These are phyloP conservation scores for Melampsora larici-populina DNA, from an alignment of 1,284 basidiomycete species.

Conservation along the genomic window DNA sequence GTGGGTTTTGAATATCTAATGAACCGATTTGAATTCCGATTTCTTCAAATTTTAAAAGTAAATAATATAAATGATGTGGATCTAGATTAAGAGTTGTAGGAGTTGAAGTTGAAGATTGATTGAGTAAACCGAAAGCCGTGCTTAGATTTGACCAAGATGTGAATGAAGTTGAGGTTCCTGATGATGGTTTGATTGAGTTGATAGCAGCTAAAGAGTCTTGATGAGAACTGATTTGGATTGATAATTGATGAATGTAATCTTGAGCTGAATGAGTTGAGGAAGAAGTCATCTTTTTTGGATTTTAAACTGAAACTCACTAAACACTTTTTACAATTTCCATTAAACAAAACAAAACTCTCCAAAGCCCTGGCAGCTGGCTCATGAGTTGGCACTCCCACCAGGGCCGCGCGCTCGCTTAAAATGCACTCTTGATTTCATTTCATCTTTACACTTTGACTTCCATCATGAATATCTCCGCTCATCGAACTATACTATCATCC, in stretches of 20 bases:
- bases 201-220: background rate
- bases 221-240: background rate
- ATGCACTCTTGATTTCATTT: no score
- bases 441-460: no score
- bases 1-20: constrained; percentile 64
- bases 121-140: background rate
- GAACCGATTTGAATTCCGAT: constrained; percentile 69
- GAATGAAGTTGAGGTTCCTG: background rate
- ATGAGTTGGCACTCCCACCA: no score
- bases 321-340: no score
- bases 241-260: constrained; percentile 7
- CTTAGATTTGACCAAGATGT: background rate
- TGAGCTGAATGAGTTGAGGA: background rate
- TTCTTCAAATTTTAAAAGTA: constrained; percentile 79
- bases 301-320: background rate
- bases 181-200: background rate
- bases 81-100: constrained; percentile 57
- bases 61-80: constrained; percentile 78
- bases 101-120: background rate
- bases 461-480: no score
- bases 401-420: no score
- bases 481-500: no score
- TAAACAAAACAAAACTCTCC: no score
- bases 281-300: no score
- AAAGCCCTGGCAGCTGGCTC: no score